phyloP scores from a whole-genome alignment of 768 basidiomycete species.

The Mycena olivaceomarginata region DNA sequence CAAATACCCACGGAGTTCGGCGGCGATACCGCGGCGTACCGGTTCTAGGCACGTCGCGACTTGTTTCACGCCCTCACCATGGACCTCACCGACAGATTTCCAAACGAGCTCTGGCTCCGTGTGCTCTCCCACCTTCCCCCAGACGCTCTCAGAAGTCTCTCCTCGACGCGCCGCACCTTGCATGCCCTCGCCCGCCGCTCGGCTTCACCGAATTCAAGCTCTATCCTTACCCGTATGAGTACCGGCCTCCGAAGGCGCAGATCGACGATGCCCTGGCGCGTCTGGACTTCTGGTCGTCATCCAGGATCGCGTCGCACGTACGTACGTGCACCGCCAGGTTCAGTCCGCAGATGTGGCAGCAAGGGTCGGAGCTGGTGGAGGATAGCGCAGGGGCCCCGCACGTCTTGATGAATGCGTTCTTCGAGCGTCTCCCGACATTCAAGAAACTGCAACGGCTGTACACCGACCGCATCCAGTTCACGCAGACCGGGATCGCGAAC shows the following conservation, averaged over 20 bases:
- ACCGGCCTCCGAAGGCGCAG: neutral
- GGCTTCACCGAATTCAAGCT: neutral
- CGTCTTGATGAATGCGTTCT: constrained; percentile 4
- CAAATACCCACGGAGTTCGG: too few species aligned
- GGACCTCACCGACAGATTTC: neutral
- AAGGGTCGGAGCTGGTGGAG: too few species aligned
- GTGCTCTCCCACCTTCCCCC: neutral
- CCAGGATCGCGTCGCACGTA: neutral
- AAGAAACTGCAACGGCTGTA: neutral
- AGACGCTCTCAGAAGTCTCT: neutral
- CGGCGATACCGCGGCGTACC: too few species aligned
- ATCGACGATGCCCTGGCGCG: neutral
- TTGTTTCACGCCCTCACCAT: neutral
- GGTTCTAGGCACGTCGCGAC: too few species aligned
- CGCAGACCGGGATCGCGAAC: neutral
- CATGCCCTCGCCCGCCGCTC: constrained; percentile 7
- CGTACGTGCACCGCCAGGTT: constrained; percentile 4
- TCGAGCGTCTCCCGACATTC: constrained; percentile 9
- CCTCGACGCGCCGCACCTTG: neutral
- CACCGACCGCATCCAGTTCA: neutral
- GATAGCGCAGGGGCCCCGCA: neutral
- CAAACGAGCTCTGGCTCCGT: constrained; percentile 6
- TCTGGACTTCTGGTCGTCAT: neutral
- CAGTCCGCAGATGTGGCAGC: too few species aligned
- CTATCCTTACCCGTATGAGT: neutral